Base-by-base conservation (phyloP, 1,284 basidiomycete genomes). In the Cystobasidium pallidum region DNA sequence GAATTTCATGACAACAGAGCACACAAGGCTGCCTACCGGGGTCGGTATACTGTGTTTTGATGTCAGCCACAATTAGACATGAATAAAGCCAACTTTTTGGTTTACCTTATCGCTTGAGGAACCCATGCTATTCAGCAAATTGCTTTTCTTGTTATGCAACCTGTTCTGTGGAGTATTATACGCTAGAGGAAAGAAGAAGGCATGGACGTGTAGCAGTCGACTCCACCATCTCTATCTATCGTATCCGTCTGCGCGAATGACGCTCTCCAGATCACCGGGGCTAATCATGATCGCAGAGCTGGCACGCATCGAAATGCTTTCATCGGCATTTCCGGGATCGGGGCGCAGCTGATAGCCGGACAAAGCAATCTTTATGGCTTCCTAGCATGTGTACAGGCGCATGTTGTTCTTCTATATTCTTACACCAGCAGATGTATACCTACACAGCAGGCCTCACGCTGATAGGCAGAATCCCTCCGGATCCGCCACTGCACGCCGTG, bases 41-140 rank as follows among this genome's bases (percentile, higher is more conserved):
- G 43, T 68, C 66, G 34, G 66, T 68, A 28, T 68, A 68, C 66
- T 68, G 34, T 32, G 26, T 3, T 11, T 4, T 3, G 30, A 28
- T 10, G 41, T 32, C 36, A 43, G 3, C 15, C 13, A 4, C 15
- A 21, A 26, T 30, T 26, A 41, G 3, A 2, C 11, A 6, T 36
- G 41, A 3, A 43, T 30, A 15, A 28, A 28, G 36, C 6, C 13
- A 19, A 21, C 21, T n/a, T 11, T 17, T 8, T 4, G 19, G 24
- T 41, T 45, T 30, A 63, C 59, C 26, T 63, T 63, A 41, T 63
- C 59, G 36, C 41, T 45, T 43, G 59, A 32, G 15, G 28, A 36
- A n/a, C 41, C 45, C 59, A 63, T 63, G n/a, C n/a, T 30, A 32
- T 63, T 26, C 21, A 19, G 21, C 7, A 26, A 21, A 13, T 19